Percentiles rank a stretch among this genome's conserved stretches.
Conservation (phyloP, 2,329 filamentous ascomycete genomes). For the Penicillium sp. region DNA sequence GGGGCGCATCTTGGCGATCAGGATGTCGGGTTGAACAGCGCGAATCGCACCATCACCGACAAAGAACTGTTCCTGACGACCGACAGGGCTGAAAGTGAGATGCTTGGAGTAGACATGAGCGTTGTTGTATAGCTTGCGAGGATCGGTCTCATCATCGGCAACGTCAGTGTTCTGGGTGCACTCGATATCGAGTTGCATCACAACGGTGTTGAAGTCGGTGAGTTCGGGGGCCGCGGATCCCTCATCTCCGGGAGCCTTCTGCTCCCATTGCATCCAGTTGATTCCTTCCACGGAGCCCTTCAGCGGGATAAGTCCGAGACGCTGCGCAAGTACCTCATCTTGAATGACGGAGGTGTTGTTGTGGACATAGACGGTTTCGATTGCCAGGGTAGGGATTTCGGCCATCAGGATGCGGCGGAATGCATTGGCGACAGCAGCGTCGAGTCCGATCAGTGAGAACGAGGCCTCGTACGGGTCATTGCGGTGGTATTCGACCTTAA, state of each 20-base stretch:
- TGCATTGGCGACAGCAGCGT: conserved; percentile 92
- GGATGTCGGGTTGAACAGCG: conserved; percentile 85
- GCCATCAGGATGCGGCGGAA: conserved; percentile 94
- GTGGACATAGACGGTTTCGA: conserved; percentile 88
- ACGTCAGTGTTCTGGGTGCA: conserved; percentile 80
- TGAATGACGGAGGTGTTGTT: conserved; percentile 99
- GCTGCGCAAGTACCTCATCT: conserved; percentile 90
- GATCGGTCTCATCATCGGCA: conserved; percentile 73
- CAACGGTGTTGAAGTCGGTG: conserved; percentile 83
- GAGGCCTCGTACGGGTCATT: conserved; percentile 75
- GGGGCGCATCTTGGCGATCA: conserved; percentile 91
- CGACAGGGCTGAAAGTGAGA: conserved; percentile 74
- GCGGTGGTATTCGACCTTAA: conserved; percentile 79
- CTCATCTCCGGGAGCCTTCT: conserved; percentile 68
- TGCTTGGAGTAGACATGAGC: conserved; percentile 79
- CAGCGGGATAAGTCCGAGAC: conserved; percentile 87
- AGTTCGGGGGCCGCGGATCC: conserved; percentile 49
- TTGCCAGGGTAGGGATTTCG: conserved; percentile 90
- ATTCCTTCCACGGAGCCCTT: conserved; percentile 76
- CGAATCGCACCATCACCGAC: conserved; percentile 65
- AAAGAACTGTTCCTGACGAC: conserved; percentile 71
- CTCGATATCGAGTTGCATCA: conserved; percentile 72
- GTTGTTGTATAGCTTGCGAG: conserved; percentile 79
- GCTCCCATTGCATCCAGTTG: conserved; percentile 79
- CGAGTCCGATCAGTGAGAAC: conserved; percentile 89